Percentiles rank a stretch among this genome's conserved stretches.
Conservation (phyloP, 768 basidiomycete genomes). For the Kwoniella europaea region DNA sequence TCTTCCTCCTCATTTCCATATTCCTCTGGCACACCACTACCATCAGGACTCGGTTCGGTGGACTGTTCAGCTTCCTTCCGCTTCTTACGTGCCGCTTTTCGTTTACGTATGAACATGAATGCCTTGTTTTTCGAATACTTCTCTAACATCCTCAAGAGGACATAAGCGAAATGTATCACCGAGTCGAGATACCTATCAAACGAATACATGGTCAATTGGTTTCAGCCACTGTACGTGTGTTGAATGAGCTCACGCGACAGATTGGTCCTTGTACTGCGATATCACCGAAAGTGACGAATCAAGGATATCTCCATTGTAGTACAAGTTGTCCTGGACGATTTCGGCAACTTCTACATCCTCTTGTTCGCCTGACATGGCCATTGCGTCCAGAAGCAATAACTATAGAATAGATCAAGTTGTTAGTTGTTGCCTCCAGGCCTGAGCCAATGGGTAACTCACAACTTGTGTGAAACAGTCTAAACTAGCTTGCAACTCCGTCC, state of each 20-base stretch:
- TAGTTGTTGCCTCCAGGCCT: not conserved
- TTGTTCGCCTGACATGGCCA: conserved; percentile 67
- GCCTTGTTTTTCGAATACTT: conserved; percentile 74
- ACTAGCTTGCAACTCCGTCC: conserved; percentile 92
- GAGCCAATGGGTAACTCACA: conserved; percentile 44
- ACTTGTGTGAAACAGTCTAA: conserved; percentile 93
- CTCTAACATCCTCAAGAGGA: conserved; percentile 86
- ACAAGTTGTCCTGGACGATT: conserved; percentile 82
- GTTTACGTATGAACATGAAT: conserved; percentile 78
- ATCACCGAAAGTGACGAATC: conserved; percentile 83
- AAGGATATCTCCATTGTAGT: conserved; percentile 93
- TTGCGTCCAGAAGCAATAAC: conserved; percentile 82
- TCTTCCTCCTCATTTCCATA: conserved; percentile 67
- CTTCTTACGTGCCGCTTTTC: conserved; percentile 63
- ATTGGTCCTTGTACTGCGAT: conserved; percentile 75
- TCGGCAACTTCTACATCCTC: conserved; percentile 75
- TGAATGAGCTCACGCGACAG: conserved; percentile 59
- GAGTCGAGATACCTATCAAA: conserved; percentile 94
- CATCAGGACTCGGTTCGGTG: conserved; percentile 13
- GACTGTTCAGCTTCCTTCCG: conserved; percentile 45
- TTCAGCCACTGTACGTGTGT: too few relatives aligned
- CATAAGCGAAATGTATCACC: conserved; percentile 80
- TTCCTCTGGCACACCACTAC: conserved; percentile 51
- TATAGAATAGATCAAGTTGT: conserved; percentile 24
- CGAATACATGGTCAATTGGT: too few relatives aligned